A percentile compares a stretch with the other conserved stretches of the same genome.
Conservation (phyloP, 805 yeast species). For the Kockiozyma suomiensis region DNA sequence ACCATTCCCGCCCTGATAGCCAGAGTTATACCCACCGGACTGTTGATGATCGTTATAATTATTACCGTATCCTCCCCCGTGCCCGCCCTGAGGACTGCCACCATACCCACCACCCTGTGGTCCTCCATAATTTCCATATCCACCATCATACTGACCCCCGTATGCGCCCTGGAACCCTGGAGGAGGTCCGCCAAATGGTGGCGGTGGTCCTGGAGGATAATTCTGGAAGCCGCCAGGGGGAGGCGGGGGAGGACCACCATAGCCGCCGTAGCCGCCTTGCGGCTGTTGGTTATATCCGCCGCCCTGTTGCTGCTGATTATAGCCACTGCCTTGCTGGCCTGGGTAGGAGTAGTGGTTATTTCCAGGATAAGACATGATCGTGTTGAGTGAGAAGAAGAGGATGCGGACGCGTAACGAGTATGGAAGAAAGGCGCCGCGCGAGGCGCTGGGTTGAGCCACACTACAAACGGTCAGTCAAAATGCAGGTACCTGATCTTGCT, state of each 20-base stretch:
- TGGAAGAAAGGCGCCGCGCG: background rate
- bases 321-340: conserved; percentile 25
- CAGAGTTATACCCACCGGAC: conserved; percentile 5
- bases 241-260: conserved; percentile 21
- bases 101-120: conserved; percentile 5
- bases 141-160: background rate
- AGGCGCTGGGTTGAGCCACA: background rate
- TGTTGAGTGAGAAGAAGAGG: too few relatives aligned
- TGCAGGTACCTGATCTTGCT: too few relatives aligned
- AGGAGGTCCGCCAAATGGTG: conserved; percentile 16
- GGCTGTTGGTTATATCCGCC: conserved; percentile 5
- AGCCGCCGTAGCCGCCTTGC: conserved; percentile 3
- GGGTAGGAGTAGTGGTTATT: conserved; percentile 42
- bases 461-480: too few relatives aligned
- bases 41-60: background rate
- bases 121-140: background rate
- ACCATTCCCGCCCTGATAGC: conserved; percentile 14
- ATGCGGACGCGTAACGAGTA: background rate
- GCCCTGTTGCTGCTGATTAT: background rate
- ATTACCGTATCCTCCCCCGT: too few relatives aligned
- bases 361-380: conserved; percentile 43
- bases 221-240: conserved; percentile 20
- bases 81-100: background rate
- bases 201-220: conserved; percentile 40
- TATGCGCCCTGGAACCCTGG: conserved; percentile 10